Evolutionary conservation across 352 stramenopile species (phyloP), one percentile per base, ranked within the genome.

Genomic region (Aphanomyces euteiches): DNA sequence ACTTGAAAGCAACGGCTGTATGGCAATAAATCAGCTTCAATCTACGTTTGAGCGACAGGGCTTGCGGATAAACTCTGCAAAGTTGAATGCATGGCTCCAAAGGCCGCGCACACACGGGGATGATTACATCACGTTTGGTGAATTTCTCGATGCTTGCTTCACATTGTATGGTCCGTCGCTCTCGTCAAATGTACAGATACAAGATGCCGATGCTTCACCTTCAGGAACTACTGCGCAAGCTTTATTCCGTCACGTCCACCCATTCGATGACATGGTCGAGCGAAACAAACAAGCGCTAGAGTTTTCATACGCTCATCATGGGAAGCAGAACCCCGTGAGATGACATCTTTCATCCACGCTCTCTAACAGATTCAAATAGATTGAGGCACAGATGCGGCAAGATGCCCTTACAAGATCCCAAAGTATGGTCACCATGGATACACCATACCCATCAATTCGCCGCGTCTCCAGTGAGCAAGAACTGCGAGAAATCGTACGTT

Each of bases 61-160:
- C n/a, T 4, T 40, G 59, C 39, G 34, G 4, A 45, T 56, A 8
- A 45, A 56, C 41, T 7, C 3, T n/a, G 38, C 13, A 7, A 56
- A 19, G 4, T 4, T 67, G 6, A 45, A 56, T n/a, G 43, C 59
- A 40, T 67, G 59, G 59, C 41, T 67, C 41, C 59, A 67, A 37
- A 41, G 41, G 7, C 59, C 59, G 38, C 59, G 41, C 6, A 21
- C n/a, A 34, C 10, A 45, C 17, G 43, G 43, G 10, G 59, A 67
- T 34, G 21, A 7, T 8, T 45, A 43, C n/a, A 37, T 67, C n/a
- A 19, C 59, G 38, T 67, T 67, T 41, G 38, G 6, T 45, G 59
- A 67, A 8, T 67, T 67, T 19, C 41, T 67, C 41, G 59, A 67
- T 19, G 59, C 59, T 6, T 67, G 59, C 21, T 67, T 56, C n/a